Base-by-base conservation (phyloP, 2,329 filamentous ascomycete species). In the Fusarium cyanostomum region DNA sequence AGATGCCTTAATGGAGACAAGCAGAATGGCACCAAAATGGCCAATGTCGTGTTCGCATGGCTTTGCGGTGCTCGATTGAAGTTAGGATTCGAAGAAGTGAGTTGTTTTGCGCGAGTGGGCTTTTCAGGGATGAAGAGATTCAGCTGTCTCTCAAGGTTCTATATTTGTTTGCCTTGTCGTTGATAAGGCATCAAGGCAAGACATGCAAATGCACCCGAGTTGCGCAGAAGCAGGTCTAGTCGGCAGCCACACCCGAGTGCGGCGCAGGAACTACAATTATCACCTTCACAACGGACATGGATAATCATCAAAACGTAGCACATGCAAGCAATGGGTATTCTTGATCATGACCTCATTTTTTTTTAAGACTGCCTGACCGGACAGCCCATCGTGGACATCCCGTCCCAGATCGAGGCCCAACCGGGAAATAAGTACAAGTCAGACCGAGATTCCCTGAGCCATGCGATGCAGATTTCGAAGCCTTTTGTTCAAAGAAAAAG, bases 341-440 rank as follows among this genome's bases (percentile, higher is more conserved):
- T 71, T 73, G 70, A 74, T 76, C 74, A 74, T 77, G 75, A 74
- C 75, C 75, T 77, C 75, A 69, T 76, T 76, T 75, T 73, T 67
- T 71, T 73, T 71, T 60, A 59, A 71, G 70, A 69, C 71, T 72
- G 69, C 72, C 69, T 68, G 69, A 71, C 69, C 66, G 66, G 70
- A 62, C 69, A 71, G 70, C 70, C 73, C 67, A 71, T 71, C 62
- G 59, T 69, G 69, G 71, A 74, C 69, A 70, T 72, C 62, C 67
- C 69, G 72, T 73, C 73, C 72, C 72, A 72, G 73, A 75, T 71
- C 72, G 71, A 75, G 73, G 73, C 71, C 70, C 69, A 72, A 72
- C 71, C 70, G 72, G 72, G 70, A 73, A 74, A 74, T 69, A 76
- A 74, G 70, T 75, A 73, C 71, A 74, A 75, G 73, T 73, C 73